Conservation (phyloP, 495 filamentous ascomycete species). For the Hypomontagnella submonticulosa region DNA sequence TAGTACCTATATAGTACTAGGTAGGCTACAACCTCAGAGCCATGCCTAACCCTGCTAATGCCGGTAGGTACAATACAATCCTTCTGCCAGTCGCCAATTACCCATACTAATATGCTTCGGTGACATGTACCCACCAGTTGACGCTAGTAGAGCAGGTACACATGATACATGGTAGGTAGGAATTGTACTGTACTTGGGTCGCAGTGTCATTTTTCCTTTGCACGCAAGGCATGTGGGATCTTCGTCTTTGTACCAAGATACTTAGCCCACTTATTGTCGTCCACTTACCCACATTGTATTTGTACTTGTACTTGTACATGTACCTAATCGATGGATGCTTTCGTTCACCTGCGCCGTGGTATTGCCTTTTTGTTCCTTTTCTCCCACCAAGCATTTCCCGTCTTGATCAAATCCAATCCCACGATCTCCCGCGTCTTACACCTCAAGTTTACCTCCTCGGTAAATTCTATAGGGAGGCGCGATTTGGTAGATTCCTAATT, state of each 20-base stretch:
- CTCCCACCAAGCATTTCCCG: constrained; percentile 43
- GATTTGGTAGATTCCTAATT: constrained; percentile 22
- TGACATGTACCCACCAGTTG: too few species aligned
- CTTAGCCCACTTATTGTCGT: constrained; percentile 31
- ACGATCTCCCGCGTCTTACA: constrained; percentile 34
- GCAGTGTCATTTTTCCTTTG: constrained; percentile 21
- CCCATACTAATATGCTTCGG: too few species aligned
- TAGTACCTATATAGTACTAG: too few species aligned
- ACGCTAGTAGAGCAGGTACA: not conserved
- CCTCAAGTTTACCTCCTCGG: constrained; percentile 6
- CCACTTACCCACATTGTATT: constrained; percentile 7
- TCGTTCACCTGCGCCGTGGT: constrained; percentile 32
- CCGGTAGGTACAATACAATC: too few species aligned
- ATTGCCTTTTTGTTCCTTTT: constrained; percentile 37
- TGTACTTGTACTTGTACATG: too few species aligned
- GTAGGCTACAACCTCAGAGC: too few species aligned
- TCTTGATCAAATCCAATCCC: constrained; percentile 38
- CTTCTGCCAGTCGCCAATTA: too few species aligned
- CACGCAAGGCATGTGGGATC: constrained; percentile 20
- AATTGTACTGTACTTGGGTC: constrained; percentile 21
- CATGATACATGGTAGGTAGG: not conserved
- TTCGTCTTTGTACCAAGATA: constrained; percentile 28
- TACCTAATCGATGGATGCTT: constrained; percentile 28
- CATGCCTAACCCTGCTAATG: too few species aligned
- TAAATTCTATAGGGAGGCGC: constrained; percentile 7